Base-by-base conservation (phyloP, 1,284 basidiomycete species). In the Phaffia rhodozyma region DNA sequence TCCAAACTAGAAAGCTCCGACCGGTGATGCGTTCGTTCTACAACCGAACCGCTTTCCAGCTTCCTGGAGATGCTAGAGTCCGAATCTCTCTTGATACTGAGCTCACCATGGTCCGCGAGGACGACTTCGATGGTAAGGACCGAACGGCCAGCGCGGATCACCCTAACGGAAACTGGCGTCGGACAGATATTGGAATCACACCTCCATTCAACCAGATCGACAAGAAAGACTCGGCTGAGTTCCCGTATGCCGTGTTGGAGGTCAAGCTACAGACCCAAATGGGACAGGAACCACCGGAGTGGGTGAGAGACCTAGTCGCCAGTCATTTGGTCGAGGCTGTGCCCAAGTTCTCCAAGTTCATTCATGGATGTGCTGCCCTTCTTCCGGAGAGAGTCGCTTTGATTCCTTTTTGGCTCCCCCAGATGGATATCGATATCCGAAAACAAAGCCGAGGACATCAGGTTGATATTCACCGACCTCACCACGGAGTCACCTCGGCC, bases 21-120 rank as follows among this genome's bases (percentile, higher is more conserved):
- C 92, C 91, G 86, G 94, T 97, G 52, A 87, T 97, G 87, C 84
- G 94, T 43, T 91, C 92, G n/a, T 98, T 97, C 79, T 98, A 98
- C 80, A 97, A 97, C 75, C 87, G 94, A 60, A 98, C 96, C 9
- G 94, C 94, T 0, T 98, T 98, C 81, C 94, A 98, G 77, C 83
- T 98, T 29, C 96, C 96, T 11, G 94, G 96, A 25, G 96, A 98
- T 73, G 94, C 96, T 30, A 85, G 91, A 55, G 94, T 98, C 51
- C 91, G 94, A 61, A 97, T 98, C 69, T 98, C 94, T 38, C 85
- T 98, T 67, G 96, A 98, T 75, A 98, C 94, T 0, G 92, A 97
- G 75, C 82, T 98, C 34, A 87, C 89, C 7, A 86, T 98, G 80
- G 78, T 97, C 62, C 84, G 94, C 66, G 94, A 98, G 75, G 94